phyloP scores from a whole-genome alignment of 306 rosid genomes.

The Inga leiocalycina region DNA sequence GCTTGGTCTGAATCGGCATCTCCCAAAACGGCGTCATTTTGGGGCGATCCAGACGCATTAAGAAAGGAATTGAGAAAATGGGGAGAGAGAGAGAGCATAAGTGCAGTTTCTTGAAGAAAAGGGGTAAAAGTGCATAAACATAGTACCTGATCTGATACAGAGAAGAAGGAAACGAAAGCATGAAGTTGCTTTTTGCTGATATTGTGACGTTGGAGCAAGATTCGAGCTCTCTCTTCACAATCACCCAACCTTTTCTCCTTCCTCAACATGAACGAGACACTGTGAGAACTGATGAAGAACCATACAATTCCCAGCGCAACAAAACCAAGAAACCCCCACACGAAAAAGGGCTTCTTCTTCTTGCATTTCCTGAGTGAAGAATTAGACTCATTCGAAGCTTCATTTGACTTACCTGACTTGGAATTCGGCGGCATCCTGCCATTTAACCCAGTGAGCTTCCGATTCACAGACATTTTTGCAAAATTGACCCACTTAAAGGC shows the following conservation, averaged over 20 bases:
- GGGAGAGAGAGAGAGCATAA: slow-evolving; percentile 9
- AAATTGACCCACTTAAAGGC: slow-evolving; percentile 45
- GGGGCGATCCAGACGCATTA: not conserved
- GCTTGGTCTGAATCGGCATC: not conserved
- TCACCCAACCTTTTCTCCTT: slow-evolving; percentile 43
- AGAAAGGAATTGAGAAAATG: slow-evolving; percentile 26
- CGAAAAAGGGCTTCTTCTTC: slow-evolving; percentile 41
- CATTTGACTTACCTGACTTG: slow-evolving; percentile 65
- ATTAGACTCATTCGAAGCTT: slow-evolving; percentile 53
- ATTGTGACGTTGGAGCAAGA: slow-evolving; percentile 68
- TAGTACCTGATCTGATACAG: slow-evolving; percentile 85
- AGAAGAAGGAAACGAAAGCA: slow-evolving; percentile 58
- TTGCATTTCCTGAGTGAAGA: slow-evolving; percentile 49
- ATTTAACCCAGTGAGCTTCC: slow-evolving; percentile 59
- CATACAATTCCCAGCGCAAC: slow-evolving; percentile 48
- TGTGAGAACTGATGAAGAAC: slow-evolving; percentile 48
- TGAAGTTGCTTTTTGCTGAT: slow-evolving; percentile 68
- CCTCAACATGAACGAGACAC: slow-evolving; percentile 32
- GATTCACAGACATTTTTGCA: slow-evolving; percentile 69
- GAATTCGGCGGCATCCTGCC: slow-evolving; percentile 55
- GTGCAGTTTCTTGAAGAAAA: slow-evolving; percentile 2
- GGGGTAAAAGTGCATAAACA: slow-evolving; percentile 12
- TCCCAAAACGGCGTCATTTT: not conserved
- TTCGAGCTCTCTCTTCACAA: slow-evolving; percentile 55
- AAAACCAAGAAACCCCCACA: slow-evolving; percentile 50